phyloP scores from a whole-genome alignment of 176 grass and related monocot genomes.

The Avena sativa region DNA sequence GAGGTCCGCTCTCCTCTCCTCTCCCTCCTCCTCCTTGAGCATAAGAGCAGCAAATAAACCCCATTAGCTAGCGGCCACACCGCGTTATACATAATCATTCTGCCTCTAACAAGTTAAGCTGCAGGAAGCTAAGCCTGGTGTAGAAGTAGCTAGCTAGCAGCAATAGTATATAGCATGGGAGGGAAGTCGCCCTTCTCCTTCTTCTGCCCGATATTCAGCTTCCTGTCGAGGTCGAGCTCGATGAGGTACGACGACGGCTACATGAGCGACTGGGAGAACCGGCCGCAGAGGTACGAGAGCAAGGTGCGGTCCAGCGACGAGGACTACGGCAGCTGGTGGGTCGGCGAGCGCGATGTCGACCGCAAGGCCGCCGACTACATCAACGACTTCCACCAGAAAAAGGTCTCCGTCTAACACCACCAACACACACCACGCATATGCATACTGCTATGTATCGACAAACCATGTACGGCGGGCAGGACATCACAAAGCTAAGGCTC shows the following conservation, averaged over 20 bases:
- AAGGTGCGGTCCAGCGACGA: slow-evolving; percentile 79
- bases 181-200: slow-evolving; percentile 54
- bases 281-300: slow-evolving; percentile 38
- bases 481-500: too few relatives aligned
- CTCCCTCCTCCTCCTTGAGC: slow-evolving; percentile 24
- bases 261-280: slow-evolving; percentile 54
- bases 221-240: slow-evolving; percentile 51
- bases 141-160: neutral
- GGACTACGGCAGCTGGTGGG: slow-evolving; percentile 63
- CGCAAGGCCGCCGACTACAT: slow-evolving; percentile 77
- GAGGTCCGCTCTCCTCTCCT: neutral
- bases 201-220: slow-evolving; percentile 75
- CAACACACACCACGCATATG: too few relatives aligned
- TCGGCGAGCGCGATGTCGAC: slow-evolving; percentile 81
- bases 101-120: neutral
- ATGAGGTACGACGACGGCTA: slow-evolving; percentile 60
- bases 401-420: slow-evolving; percentile 30
- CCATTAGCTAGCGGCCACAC: neutral
- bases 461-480: too few relatives aligned
- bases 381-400: slow-evolving; percentile 65
- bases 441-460: too few relatives aligned
- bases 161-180: slow-evolving; percentile 45
- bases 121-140: neutral
- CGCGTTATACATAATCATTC: neutral
- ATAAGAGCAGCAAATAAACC: neutral